Evolutionary conservation across 2,329 filamentous ascomycete species (phyloP).

Genomic region (Polychaeton citri): DNA sequence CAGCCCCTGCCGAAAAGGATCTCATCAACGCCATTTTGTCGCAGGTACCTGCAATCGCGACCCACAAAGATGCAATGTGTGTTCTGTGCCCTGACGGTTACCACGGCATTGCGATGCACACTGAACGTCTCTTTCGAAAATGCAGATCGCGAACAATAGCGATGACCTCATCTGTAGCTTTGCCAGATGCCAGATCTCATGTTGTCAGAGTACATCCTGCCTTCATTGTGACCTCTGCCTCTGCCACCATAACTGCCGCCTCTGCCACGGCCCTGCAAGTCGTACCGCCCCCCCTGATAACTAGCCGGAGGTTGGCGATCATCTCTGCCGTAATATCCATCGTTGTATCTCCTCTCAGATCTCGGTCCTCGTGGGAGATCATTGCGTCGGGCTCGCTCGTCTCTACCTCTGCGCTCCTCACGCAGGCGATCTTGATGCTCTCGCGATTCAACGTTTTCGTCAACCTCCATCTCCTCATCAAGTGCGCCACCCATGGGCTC

Average conservation of each 20-base stretch:
- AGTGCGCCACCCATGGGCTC: constrained; percentile 6
- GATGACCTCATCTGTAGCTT: constrained; percentile 8
- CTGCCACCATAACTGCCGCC: constrained; percentile 9
- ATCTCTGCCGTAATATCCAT: constrained; percentile 21
- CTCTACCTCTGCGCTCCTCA: constrained; percentile 17
- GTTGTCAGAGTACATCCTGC: constrained; percentile 18
- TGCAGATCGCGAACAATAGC: no score
- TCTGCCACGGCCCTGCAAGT: constrained; percentile 9
- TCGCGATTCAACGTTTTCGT: constrained; percentile 19
- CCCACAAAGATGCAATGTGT: no score
- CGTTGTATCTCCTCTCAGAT: constrained; percentile 8
- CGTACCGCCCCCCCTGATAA: constrained; percentile 9
- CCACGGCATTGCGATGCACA: no score
- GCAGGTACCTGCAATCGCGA: no score
- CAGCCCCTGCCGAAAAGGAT: no score
- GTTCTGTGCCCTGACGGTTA: no score
- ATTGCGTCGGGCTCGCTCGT: constrained; percentile 10
- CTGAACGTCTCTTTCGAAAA: no score
- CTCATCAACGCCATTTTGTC: no score
- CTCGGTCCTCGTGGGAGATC: constrained; percentile 11
- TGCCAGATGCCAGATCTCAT: constrained; percentile 12
- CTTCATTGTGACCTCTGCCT: constrained; percentile 13
- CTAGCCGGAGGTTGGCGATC: constrained; percentile 7
- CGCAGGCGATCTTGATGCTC: constrained; percentile 17
- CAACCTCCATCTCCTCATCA: constrained; percentile 32